Conservation (phyloP, 1,139 yeast species). For the Pichia sorboxylosa region DNA sequence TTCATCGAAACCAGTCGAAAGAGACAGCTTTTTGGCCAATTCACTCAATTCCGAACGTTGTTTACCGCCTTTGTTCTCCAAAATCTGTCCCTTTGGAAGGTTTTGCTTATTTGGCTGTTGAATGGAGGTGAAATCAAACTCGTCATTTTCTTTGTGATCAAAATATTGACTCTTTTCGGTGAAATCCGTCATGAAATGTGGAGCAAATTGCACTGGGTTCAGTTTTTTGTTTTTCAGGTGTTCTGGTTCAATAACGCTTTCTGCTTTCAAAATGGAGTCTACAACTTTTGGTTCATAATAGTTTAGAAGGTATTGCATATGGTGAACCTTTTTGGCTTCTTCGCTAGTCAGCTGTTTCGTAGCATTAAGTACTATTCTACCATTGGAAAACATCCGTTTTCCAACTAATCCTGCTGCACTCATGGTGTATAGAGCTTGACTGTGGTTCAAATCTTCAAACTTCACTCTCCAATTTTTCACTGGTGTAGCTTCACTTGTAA, state of each 20-base stretch:
- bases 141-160: slow-evolving; percentile 15
- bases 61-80: slow-evolving; percentile 14
- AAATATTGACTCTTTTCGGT: slow-evolving; percentile 43
- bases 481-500: no score
- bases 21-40: slow-evolving; percentile 48
- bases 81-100: slow-evolving; percentile 15
- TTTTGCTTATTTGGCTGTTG: slow-evolving; percentile 19
- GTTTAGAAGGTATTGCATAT: slow-evolving; percentile 49
- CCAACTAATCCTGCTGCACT: no score
- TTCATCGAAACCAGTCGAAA: slow-evolving; percentile 65
- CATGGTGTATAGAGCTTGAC: no score
- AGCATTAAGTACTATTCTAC: no score
- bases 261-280: slow-evolving; percentile 72
- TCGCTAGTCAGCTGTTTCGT: slow-evolving; percentile 6
- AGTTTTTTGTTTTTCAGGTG: slow-evolving; percentile 32
- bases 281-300: slow-evolving; percentile 70
- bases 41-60: slow-evolving; percentile 20
- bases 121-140: slow-evolving; percentile 15
- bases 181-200: slow-evolving; percentile 51
- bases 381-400: no score
- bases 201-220: slow-evolving; percentile 38
- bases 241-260: slow-evolving; percentile 57
- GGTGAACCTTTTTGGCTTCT: slow-evolving; percentile 25
- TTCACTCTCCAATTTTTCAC: no score
- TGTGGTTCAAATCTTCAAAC: no score